Conservation (phyloP, 345 rosid species). For the Dovyalis caffra region DNA sequence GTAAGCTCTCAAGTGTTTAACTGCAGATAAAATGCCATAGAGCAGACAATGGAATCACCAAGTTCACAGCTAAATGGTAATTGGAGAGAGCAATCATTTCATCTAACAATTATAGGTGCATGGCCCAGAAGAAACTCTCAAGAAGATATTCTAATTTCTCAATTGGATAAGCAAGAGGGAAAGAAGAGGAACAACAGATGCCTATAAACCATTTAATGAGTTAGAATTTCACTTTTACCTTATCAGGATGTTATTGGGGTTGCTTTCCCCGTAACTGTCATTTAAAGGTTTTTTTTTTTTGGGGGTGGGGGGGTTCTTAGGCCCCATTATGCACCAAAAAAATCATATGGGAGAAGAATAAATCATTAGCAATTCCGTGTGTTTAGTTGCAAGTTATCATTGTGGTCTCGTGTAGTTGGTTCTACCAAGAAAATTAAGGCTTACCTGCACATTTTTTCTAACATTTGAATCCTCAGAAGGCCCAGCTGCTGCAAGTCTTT, state of each 20-base stretch:
- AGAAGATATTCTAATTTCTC: not conserved
- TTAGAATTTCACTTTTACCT: not conserved
- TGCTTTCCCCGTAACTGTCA: not conserved
- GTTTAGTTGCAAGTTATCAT: not conserved
- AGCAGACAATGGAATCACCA: not conserved
- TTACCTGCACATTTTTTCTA: conserved; percentile 93
- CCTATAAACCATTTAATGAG: not conserved
- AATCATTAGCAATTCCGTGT: not conserved
- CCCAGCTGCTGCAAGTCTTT: conserved; percentile 66
- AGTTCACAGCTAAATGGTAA: conserved; percentile 1
- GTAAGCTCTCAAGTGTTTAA: not conserved
- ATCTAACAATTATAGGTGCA: not conserved
- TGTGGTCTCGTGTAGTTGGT: not conserved
- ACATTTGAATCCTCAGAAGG: conserved; percentile 92
- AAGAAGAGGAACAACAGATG: not conserved
- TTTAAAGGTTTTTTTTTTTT: not conserved
- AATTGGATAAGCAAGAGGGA: not conserved
- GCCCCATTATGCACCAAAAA: not conserved
- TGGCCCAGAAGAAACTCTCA: not conserved
- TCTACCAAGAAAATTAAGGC: not conserved
- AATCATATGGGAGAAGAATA: not conserved
- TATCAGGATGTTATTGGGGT: not conserved
- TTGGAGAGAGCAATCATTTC: not conserved
- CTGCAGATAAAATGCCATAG: not conserved
- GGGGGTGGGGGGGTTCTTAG: too few relatives aligned